Evolutionary conservation across 1,284 basidiomycete species (phyloP).

Genomic region (Moesziomyces sp.): DNA sequence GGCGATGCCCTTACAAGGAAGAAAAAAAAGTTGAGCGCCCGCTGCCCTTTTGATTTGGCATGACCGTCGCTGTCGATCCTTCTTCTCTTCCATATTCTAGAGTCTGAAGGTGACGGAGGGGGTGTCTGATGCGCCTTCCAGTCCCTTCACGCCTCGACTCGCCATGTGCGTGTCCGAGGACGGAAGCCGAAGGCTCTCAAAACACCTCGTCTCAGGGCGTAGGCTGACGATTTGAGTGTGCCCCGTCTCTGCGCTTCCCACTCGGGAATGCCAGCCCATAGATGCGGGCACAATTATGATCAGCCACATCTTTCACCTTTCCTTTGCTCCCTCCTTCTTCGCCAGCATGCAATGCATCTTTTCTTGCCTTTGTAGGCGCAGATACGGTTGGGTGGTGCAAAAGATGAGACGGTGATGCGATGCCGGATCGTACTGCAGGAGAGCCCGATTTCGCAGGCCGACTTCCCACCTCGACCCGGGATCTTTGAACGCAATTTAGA

Average conservation of each 20-base stretch:
- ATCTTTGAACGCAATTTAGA: too few relatives aligned
- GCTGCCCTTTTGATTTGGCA: neutral
- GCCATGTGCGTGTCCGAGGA: slow-evolving; percentile 2
- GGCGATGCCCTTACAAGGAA: neutral
- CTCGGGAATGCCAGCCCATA: slow-evolving; percentile 11
- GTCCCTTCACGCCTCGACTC: slow-evolving; percentile 45
- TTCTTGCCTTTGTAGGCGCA: too few relatives aligned
- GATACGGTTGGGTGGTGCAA: too few relatives aligned
- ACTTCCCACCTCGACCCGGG: too few relatives aligned
- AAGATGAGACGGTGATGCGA: too few relatives aligned
- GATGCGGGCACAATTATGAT: slow-evolving; percentile 54
- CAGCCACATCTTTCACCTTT: slow-evolving; percentile 28
- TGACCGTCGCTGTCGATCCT: neutral
- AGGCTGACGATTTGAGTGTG: slow-evolving; percentile 56
- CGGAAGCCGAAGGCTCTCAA: slow-evolving; percentile 39
- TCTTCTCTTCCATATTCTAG: slow-evolving; percentile 28
- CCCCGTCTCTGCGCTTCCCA: slow-evolving; percentile 33
- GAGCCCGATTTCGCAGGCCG: too few relatives aligned
- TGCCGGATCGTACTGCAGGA: too few relatives aligned
- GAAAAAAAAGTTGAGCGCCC: neutral
- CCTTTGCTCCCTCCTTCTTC: neutral
- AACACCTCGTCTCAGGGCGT: slow-evolving; percentile 22
- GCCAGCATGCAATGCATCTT: too few relatives aligned
- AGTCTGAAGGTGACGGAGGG: slow-evolving; percentile 49
- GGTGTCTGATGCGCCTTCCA: slow-evolving; percentile 19